A percentile compares a stretch with the other conserved stretches of the same genome.
Evolutionary conservation across 441 rosid genomes (phyloP).

Genomic region (Cnidoscolus chayamansa): DNA sequence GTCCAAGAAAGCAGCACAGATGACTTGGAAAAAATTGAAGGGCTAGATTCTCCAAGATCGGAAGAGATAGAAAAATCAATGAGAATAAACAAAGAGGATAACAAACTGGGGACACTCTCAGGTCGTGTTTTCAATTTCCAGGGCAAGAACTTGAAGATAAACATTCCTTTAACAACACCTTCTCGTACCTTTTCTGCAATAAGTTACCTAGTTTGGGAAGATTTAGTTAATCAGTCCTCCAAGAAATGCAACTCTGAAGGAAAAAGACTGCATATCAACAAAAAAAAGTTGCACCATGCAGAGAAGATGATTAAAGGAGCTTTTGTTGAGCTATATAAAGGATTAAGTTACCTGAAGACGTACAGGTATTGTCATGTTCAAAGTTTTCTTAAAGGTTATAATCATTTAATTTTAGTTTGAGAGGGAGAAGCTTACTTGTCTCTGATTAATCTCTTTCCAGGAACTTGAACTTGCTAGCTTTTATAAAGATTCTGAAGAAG

Average conservation of each 20-base stretch:
- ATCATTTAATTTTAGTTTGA: background rate
- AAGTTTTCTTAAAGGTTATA: no score
- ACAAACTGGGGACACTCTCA: conserved; percentile 44
- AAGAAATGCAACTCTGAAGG: conserved; percentile 58
- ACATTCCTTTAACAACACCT: conserved; percentile 83
- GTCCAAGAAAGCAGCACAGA: conserved; percentile 42
- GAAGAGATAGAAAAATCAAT: conserved; percentile 45
- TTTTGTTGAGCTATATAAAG: conserved; percentile 79
- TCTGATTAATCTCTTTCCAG: conserved; percentile 35
- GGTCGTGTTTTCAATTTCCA: conserved; percentile 56
- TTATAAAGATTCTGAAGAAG: conserved; percentile 89
- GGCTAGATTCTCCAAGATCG: conserved; percentile 41
- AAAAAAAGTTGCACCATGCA: conserved; percentile 69
- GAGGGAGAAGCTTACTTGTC: conserved; percentile 1
- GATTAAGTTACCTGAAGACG: conserved; percentile 80
- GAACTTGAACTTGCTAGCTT: conserved; percentile 96
- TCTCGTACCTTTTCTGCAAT: conserved; percentile 77
- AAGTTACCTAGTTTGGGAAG: conserved; percentile 67
- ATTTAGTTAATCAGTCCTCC: conserved; percentile 60
- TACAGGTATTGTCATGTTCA: conserved; percentile 44
- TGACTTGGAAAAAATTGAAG: conserved; percentile 38
- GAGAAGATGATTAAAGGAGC: conserved; percentile 96
- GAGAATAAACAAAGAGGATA: conserved; percentile 47
- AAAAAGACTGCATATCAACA: conserved; percentile 57
- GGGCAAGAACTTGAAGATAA: conserved; percentile 74